phyloP scores from a whole-genome alignment of 2,329 filamentous ascomycete genomes.

The Davidsoniella eucalypti region DNA sequence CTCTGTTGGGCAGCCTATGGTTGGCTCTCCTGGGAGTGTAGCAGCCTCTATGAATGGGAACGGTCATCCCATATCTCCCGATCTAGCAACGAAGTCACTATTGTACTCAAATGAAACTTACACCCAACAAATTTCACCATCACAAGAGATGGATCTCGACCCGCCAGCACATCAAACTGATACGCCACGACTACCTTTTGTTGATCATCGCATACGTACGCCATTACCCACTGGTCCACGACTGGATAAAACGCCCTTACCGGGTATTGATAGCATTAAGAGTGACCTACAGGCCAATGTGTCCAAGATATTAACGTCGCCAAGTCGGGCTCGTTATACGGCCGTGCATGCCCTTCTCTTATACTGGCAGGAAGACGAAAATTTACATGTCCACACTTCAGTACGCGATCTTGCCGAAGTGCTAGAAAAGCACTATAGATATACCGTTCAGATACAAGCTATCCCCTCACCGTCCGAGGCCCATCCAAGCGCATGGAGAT shows the following conservation, averaged over 20 bases:
- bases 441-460: conserved; percentile 28
- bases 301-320: conserved; percentile 32
- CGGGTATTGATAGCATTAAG: conserved; percentile 33
- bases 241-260: conserved; percentile 32
- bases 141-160: conserved; percentile 42
- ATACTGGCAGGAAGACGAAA: conserved; percentile 38
- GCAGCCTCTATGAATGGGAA: too few species aligned
- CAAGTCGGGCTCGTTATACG: conserved; percentile 35
- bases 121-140: conserved; percentile 15
- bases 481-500: conserved; percentile 34
- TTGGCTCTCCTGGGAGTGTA: too few species aligned
- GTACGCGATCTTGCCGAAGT: conserved; percentile 33
- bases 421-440: conserved; percentile 36
- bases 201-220: conserved; percentile 35
- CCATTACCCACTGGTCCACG: conserved; percentile 39
- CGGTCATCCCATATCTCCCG: not conserved
- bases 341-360: conserved; percentile 37
- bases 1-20: not conserved
- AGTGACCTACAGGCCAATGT: conserved; percentile 36
- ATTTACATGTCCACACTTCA: conserved; percentile 19
- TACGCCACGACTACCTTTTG: not conserved
- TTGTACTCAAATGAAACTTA: conserved; percentile 24
- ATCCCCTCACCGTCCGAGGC: conserved; percentile 34
- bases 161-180: conserved; percentile 18
- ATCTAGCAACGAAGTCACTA: conserved; percentile 17